A percentile compares a stretch with the other conserved stretches of the same genome.
Evolutionary conservation across 1,284 basidiomycete genomes (phyloP).

Genomic region (Cryptococcus neoformans): DNA sequence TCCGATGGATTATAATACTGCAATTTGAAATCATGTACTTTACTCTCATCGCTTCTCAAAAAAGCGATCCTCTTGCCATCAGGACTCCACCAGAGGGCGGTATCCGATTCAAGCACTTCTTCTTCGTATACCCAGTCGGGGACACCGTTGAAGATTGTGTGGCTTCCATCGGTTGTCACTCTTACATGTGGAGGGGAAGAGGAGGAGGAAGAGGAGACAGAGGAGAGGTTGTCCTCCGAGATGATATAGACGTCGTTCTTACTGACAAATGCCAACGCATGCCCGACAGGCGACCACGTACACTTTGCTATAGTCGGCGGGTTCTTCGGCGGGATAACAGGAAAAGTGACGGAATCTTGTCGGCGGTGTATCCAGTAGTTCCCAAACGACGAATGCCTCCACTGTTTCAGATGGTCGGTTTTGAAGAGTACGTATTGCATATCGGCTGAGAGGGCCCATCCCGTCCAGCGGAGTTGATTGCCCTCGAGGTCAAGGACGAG

Average conservation of each 20-base stretch:
- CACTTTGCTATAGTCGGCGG: conserved; percentile 69
- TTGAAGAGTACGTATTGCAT: conserved; percentile 81
- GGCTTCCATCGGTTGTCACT: conserved; percentile 76
- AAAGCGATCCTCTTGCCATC: conserved; percentile 77
- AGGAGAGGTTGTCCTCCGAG: conserved; percentile 45
- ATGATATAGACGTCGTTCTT: conserved; percentile 81
- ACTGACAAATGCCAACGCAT: conserved; percentile 74
- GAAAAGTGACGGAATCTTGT: conserved; percentile 61
- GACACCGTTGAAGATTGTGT: conserved; percentile 86
- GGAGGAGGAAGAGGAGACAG: background rate
- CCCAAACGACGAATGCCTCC: conserved; percentile 82
- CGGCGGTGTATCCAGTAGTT: conserved; percentile 82
- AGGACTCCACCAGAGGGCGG: conserved; percentile 88
- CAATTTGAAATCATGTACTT: conserved; percentile 79
- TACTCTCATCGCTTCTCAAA: conserved; percentile 81
- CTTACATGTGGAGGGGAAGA: conserved; percentile 53
- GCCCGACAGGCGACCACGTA: conserved; percentile 78
- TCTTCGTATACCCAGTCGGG: conserved; percentile 98
- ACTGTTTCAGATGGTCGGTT: conserved; percentile 77
- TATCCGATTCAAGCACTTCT: conserved; percentile 72
- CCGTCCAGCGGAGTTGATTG: conserved; percentile 54
- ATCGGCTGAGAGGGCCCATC: conserved; percentile 80
- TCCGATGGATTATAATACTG: conserved; percentile 85
- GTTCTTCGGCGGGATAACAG: conserved; percentile 61
- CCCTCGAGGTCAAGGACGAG: conserved; percentile 51